phyloP scores from a whole-genome alignment of 176 grass and related monocot genomes.

The Rhipidocladum racemiflorum region DNA sequence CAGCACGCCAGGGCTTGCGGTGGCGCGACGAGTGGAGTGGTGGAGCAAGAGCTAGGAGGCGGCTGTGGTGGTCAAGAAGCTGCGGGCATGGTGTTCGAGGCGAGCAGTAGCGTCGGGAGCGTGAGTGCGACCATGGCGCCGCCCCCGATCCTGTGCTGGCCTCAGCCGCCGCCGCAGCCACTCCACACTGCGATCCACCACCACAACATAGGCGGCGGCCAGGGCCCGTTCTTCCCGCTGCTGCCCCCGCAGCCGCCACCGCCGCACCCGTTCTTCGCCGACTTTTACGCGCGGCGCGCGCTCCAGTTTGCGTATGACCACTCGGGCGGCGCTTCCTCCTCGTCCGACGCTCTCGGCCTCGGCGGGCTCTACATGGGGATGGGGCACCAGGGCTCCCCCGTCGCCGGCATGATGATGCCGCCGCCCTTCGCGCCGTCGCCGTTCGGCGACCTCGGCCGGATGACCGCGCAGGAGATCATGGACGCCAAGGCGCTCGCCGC shows the following conservation, averaged over 20 bases:
- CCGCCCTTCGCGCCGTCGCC: conserved; percentile 48
- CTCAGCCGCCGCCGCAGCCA: neutral
- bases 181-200: conserved; percentile 24
- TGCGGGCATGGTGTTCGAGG: conserved; percentile 51
- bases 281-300: conserved; percentile 74
- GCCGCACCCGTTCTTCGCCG: conserved; percentile 58
- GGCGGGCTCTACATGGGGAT: conserved; percentile 78
- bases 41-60: conserved; percentile 32
- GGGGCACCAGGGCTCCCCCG: conserved; percentile 34
- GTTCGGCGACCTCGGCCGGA: conserved; percentile 58
- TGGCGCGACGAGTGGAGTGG: conserved; percentile 35
- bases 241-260: conserved; percentile 40
- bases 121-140: conserved; percentile 53
- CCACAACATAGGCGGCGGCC: conserved; percentile 32
- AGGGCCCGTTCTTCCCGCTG: conserved; percentile 54
- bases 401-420: conserved; percentile 54
- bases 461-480: conserved; percentile 78
- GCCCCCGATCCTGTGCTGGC: conserved; percentile 43
- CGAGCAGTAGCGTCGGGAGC: conserved; percentile 52
- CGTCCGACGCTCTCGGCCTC: conserved; percentile 74
- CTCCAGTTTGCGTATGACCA: conserved; percentile 78
- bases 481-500: conserved; percentile 96
- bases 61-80: conserved; percentile 13
- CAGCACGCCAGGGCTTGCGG: conserved; percentile 28
- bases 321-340: conserved; percentile 50